phyloP scores from a whole-genome alignment of 495 filamentous ascomycete genomes.

The Astrothelium subdiscretum region DNA sequence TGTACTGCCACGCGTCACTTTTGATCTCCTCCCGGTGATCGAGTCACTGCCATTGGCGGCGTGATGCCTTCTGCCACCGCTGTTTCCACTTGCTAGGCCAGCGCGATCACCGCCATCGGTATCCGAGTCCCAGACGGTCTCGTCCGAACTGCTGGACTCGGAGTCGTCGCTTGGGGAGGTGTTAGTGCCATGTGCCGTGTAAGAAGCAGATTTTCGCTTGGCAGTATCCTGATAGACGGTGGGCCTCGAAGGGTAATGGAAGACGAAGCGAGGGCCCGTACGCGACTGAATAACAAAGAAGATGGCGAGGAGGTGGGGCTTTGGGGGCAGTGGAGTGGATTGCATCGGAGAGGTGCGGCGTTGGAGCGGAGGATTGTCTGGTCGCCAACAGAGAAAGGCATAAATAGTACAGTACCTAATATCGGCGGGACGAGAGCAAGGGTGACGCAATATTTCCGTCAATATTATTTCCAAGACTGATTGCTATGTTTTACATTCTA shows the following conservation, averaged over 20 bases:
- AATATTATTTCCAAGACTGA: background rate
- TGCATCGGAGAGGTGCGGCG: background rate
- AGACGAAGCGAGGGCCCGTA: conserved; percentile 74
- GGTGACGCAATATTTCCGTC: background rate
- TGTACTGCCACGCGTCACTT: background rate
- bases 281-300: conserved; percentile 72
- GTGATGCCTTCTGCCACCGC: background rate
- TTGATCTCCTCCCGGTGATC: background rate
- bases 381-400: background rate
- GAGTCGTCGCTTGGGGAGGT: background rate
- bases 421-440: background rate
- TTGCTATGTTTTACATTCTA: background rate
- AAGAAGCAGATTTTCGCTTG: background rate
- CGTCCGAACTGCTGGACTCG: background rate
- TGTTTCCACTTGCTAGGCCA: background rate
- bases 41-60: background rate
- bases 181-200: background rate
- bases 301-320: conserved; percentile 58
- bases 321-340: conserved; percentile 22
- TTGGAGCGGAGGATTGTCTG: background rate
- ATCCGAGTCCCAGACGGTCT: background rate
- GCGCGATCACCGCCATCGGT: background rate
- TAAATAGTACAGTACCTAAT: background rate
- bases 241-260: conserved; percentile 60
- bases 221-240: background rate